These are phyloP conservation scores for Penicillium sp. DNA, from an alignment of 2,329 filamentous ascomycete genomes.

Conservation along the genomic window DNA sequence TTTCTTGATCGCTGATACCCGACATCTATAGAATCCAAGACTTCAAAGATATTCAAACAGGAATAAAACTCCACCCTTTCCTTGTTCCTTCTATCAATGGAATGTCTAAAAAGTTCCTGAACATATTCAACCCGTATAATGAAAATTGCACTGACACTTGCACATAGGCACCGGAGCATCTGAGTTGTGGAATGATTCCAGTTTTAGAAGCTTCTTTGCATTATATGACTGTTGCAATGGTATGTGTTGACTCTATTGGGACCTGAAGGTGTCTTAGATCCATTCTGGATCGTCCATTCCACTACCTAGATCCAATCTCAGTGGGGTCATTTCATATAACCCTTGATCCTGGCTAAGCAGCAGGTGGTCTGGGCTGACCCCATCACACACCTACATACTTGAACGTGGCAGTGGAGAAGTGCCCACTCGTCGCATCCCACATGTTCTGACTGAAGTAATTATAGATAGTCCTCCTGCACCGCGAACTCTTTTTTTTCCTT, in stretches of 20 bases:
- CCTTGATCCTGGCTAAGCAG: not conserved
- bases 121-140: no score
- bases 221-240: not conserved
- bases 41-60: not conserved
- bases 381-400: slow-evolving; percentile 33
- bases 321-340: not conserved
- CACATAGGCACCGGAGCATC: not conserved
- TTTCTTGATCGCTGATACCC: not conserved
- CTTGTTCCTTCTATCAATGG: not conserved
- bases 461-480: slow-evolving; percentile 31
- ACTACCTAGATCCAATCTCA: not conserved
- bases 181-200: not conserved
- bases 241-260: not conserved
- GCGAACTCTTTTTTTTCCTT: not conserved
- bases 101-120: not conserved
- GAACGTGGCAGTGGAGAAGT: slow-evolving; percentile 41
- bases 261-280: not conserved
- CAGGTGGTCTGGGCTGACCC: not conserved
- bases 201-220: slow-evolving; percentile 1
- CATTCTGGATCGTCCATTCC: not conserved
- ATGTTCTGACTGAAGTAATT: slow-evolving; percentile 43
- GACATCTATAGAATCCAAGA: not conserved
- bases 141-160: no score
- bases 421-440: slow-evolving; percentile 43
- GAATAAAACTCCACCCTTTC: not conserved